Evolutionary conservation across 129 eudicot species (phyloP), one percentile per base, ranked within the genome.

Genomic region (Heracleum sosnowskyi): DNA sequence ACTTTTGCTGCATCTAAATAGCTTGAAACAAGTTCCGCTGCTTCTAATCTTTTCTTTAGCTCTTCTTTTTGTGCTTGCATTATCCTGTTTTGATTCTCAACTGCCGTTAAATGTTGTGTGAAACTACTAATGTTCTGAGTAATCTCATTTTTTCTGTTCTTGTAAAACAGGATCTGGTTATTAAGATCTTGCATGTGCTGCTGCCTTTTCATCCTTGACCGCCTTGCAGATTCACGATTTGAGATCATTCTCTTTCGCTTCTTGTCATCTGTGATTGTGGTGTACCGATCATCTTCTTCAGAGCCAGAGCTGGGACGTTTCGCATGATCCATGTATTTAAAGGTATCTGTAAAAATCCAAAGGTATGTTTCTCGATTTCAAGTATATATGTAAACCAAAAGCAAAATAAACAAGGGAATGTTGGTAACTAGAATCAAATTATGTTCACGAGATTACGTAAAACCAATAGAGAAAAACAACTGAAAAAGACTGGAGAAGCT

Each of bases 391-490:
- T 17, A 69, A 69, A 17, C 45, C 24, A 15, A 68, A 68, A 68
- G 40, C 39, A 35, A 69, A 36, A 17, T 18, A 69, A 66, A 31
- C 72, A 31, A 42, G 53, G 2, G 37, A 39, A 47, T 3, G 35
- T 40, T 4, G 17, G 8, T 1, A 16, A 17, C 39, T 42, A 44
- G 76, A 69, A 31, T 5, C 22, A 18, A 40, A 42, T 28, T 39
- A 40, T 28, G 36, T 77, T 88, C 83, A 90, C 7, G 92, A 88
- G 79, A 90, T 83, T 15, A 88, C 90, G 68, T 90, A 90, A 35
- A 90, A 90, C 92, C 92, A 90, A 79, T 88, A 81, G 36, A 90
- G 90, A 73, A 90, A 88, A 75, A 84, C 89, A 34, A 90, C 87
- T 5, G 96, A 90, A 44, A 86, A 90, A 5, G 96, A 90, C 81